Conservation (phyloP, 2,329 filamentous ascomycete genomes). For the Cladosporium sp. region DNA sequence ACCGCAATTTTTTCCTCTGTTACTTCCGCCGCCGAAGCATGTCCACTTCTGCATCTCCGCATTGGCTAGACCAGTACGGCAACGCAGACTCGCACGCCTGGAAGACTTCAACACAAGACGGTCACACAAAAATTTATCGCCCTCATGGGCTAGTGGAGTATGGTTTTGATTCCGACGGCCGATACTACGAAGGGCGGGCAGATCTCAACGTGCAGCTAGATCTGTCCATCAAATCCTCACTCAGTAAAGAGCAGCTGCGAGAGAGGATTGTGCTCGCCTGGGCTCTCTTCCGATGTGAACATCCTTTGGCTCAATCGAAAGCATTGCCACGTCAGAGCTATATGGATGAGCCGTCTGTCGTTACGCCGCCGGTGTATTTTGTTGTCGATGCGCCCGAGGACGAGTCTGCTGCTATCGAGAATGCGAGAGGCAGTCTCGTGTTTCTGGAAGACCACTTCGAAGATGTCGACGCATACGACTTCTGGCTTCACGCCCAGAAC, state of each 20-base stretch:
- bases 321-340: conserved; percentile 23
- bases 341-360: conserved; percentile 18
- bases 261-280: conserved; percentile 42
- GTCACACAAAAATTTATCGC: conserved; percentile 34
- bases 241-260: conserved; percentile 36
- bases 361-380: conserved; percentile 34
- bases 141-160: conserved; percentile 47
- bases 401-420: conserved; percentile 34
- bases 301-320: conserved; percentile 41
- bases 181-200: conserved; percentile 46
- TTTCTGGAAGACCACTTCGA: conserved; percentile 43
- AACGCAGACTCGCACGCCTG: conserved; percentile 40
- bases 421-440: conserved; percentile 35
- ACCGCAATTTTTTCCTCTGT: not conserved
- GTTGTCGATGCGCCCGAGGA: conserved; percentile 35
- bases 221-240: conserved; percentile 37
- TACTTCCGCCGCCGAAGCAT: not conserved
- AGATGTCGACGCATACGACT: conserved; percentile 36
- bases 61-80: conserved; percentile 30
- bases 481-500: conserved; percentile 47
- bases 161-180: conserved; percentile 48
- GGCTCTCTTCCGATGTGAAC: conserved; percentile 41
- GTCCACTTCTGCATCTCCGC: conserved; percentile 1
- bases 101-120: conserved; percentile 29
- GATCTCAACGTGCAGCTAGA: conserved; percentile 45